Evolutionary conservation across 257 asterid genomes (phyloP).

Genomic region (Cynanchum wilfordii): DNA sequence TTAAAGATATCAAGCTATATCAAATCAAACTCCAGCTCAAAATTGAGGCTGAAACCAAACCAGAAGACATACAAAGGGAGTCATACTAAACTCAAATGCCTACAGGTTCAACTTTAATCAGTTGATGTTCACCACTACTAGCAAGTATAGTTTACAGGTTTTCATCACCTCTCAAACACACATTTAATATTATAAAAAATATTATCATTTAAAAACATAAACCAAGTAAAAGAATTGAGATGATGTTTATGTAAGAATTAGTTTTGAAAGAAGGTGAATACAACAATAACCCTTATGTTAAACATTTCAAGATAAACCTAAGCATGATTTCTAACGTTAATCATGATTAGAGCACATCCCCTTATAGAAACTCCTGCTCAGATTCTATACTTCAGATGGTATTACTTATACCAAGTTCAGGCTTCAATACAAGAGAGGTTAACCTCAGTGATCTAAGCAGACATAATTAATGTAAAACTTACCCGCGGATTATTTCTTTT

Average conservation of each 20-base stretch:
- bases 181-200: background rate
- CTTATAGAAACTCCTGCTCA: background rate
- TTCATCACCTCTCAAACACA: background rate
- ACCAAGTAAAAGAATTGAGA: background rate
- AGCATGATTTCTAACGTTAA: background rate
- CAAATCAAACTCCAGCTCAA: background rate
- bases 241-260: background rate
- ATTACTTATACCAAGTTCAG: background rate
- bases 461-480: conserved; percentile 31
- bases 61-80: background rate
- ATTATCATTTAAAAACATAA: background rate
- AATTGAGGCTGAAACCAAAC: background rate
- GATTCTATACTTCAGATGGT: background rate
- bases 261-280: background rate
- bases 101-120: background rate
- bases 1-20: too few species aligned
- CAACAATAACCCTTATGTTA: background rate
- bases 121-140: background rate
- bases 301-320: background rate
- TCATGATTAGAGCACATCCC: background rate
- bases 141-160: background rate
- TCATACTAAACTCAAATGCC: background rate
- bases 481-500: conserved; percentile 58
- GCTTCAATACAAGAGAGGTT: conserved; percentile 2
- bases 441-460: conserved; percentile 9